Base-by-base conservation (phyloP, 2,329 filamentous ascomycete genomes). In the Madurella mycetomatis region DNA sequence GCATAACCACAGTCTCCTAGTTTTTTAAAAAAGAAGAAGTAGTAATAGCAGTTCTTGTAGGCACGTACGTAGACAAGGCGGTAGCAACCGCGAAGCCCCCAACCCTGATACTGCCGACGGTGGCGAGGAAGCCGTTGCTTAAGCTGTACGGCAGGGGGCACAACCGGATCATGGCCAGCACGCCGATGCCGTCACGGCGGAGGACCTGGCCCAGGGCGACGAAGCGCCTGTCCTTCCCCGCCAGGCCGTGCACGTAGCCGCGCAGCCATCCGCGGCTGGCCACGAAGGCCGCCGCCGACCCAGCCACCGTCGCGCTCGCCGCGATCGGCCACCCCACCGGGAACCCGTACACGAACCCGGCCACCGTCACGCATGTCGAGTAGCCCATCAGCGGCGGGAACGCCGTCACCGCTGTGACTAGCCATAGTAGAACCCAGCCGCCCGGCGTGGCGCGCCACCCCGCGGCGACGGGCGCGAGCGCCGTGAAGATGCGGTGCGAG, bases 91-190 rank as follows among this genome's bases (percentile, higher is more conserved):
- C 86, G 73, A 95, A 97, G 45, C 82, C 82, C 56, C 80, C 69
- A 41, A 88, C 88, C 19, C 85, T 81, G 34, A 99, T 89, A 32
- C 88, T 95, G 2, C 92, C 92, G 58, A 99, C 92, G 1, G 94
- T 97, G 31, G 90, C 90, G 52, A 99, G 83, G 57, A 95, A 95
- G 48, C 91, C 94, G 68, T 99, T 99, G 67, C 88, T 92, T 62
- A 97, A 76, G 49, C 88, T 94, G 70, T 95, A 99, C 13, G 94
- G 94, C 56, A 99, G 70, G 1, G 94, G 94, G 66, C 92, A 97
- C 60, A 97, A 81, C 31, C 94, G 83, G 63, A 99, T 94, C 81
- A 94, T 95, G 59, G 90, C 86, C 44, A 99, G 79, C 51, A 97
- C 84, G 65, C 90, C 88, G 49, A 99, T 72, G 1, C 94, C 94